phyloP scores from a whole-genome alignment of 768 basidiomycete species.

The Boletus rex-veris region DNA sequence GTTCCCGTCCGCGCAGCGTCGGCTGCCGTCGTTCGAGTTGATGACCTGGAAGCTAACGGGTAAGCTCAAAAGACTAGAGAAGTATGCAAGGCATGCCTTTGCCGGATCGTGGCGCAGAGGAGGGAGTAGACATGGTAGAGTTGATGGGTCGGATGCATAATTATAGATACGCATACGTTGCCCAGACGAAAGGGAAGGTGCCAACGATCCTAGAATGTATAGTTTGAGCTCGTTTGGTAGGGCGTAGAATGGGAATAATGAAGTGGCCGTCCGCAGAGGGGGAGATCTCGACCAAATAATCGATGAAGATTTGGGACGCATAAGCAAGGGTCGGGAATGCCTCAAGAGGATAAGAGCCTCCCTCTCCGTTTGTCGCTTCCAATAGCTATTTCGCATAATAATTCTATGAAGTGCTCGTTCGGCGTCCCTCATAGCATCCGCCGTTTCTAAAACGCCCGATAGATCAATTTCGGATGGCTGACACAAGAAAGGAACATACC shows the following conservation, averaged over 20 bases:
- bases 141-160: slow-evolving; percentile 47
- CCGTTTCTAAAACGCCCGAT: slow-evolving; percentile 15
- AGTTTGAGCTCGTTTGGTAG: slow-evolving; percentile 60
- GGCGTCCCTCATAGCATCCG: slow-evolving; percentile 34
- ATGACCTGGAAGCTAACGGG: slow-evolving; percentile 8
- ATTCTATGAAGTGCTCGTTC: slow-evolving; percentile 34
- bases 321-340: slow-evolving; percentile 46
- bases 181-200: slow-evolving; percentile 52
- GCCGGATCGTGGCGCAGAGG: slow-evolving; percentile 23
- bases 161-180: slow-evolving; percentile 55
- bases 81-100: slow-evolving; percentile 19
- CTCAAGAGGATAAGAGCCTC: slow-evolving; percentile 51
- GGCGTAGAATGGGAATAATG: slow-evolving; percentile 35
- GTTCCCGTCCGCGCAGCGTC: slow-evolving; percentile 34
- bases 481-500: slow-evolving; percentile 3
- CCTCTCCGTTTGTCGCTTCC: slow-evolving; percentile 41
- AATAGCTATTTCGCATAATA: slow-evolving; percentile 46
- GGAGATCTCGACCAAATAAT: slow-evolving; percentile 11
- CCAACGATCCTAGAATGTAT: slow-evolving; percentile 51
- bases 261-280: slow-evolving; percentile 13
- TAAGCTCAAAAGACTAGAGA: slow-evolving; percentile 15
- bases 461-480: slow-evolving; percentile 18
- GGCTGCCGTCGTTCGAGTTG: slow-evolving; percentile 11
- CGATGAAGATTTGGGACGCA: slow-evolving; percentile 27
- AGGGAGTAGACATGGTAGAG: slow-evolving; percentile 45